These are phyloP conservation scores for Boletus reticuloceps DNA, from an alignment of 768 basidiomycete species.

Conservation along the genomic window DNA sequence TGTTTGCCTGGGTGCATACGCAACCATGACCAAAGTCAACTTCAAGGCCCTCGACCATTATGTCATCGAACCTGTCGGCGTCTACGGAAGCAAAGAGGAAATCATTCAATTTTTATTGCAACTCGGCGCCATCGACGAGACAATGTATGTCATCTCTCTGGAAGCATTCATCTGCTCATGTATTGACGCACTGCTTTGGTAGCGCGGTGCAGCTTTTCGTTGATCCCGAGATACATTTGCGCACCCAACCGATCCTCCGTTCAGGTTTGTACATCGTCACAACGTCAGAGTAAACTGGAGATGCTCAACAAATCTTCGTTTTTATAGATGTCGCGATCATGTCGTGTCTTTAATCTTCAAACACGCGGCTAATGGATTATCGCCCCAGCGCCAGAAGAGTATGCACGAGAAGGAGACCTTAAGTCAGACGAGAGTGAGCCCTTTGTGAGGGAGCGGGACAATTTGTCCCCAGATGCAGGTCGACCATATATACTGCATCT, in stretches of 20 bases:
- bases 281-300: background rate
- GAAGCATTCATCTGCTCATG: background rate
- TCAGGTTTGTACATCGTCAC: conserved; percentile 23
- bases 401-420: too few species aligned
- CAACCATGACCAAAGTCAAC: conserved; percentile 53
- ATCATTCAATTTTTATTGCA: conserved; percentile 45
- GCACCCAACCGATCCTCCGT: conserved; percentile 16
- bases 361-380: too few species aligned
- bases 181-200: background rate
- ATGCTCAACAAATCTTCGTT: conserved; percentile 37
- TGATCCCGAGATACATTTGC: conserved; percentile 3
- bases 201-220: conserved; percentile 16
- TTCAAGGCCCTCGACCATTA: conserved; percentile 50
- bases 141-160: conserved; percentile 33
- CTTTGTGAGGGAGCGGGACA: too few species aligned
- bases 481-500: too few species aligned
- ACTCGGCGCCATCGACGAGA: conserved; percentile 36
- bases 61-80: conserved; percentile 47
- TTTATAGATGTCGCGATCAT: conserved; percentile 16
- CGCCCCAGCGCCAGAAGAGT: too few species aligned
- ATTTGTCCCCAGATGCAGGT: too few species aligned
- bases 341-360: too few species aligned
- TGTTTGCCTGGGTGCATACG: conserved; percentile 49
- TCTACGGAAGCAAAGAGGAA: conserved; percentile 55
- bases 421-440: too few species aligned